These are phyloP conservation scores for Trichocladium antarcticum DNA, from an alignment of 495 filamentous ascomycete species.

Conservation along the genomic window DNA sequence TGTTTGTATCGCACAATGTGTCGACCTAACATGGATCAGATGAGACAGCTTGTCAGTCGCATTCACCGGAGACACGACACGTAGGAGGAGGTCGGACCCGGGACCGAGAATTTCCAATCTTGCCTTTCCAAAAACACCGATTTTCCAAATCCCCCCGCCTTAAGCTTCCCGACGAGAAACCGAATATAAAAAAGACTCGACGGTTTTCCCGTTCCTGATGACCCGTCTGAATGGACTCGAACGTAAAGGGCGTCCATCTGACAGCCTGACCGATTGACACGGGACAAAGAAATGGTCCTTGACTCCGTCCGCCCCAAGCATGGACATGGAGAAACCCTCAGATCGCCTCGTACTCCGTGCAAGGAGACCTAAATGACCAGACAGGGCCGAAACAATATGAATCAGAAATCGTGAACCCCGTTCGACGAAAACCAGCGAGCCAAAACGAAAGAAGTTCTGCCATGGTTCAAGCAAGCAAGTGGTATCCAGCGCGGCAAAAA, in stretches of 20 bases:
- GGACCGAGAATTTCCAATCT: not conserved
- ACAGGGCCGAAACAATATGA: not conserved
- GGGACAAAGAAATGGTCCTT: not conserved
- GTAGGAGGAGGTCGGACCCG: not conserved
- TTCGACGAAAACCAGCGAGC: constrained; percentile 9
- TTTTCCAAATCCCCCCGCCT: no score
- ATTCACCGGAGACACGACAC: no score
- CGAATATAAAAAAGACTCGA: not conserved
- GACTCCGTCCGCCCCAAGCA: not conserved
- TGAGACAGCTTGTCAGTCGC: no score
- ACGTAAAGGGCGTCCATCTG: no score
- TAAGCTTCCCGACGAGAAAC: not conserved
- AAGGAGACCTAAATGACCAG: not conserved
- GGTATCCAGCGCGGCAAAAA: constrained; percentile 21
- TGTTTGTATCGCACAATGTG: no score
- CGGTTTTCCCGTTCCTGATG: not conserved
- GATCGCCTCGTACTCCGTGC: not conserved
- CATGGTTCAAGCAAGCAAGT: constrained; percentile 6
- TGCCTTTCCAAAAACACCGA: constrained; percentile 2
- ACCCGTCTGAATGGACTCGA: not conserved
- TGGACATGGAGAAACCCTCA: not conserved
- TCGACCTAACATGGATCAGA: no score
- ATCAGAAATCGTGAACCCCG: constrained; percentile 17
- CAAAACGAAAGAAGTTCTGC: constrained; percentile 14
- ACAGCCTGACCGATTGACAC: not conserved